These are phyloP conservation scores for Dioscorea alata DNA, from an alignment of 106 monocot species.

Conservation along the genomic window DNA sequence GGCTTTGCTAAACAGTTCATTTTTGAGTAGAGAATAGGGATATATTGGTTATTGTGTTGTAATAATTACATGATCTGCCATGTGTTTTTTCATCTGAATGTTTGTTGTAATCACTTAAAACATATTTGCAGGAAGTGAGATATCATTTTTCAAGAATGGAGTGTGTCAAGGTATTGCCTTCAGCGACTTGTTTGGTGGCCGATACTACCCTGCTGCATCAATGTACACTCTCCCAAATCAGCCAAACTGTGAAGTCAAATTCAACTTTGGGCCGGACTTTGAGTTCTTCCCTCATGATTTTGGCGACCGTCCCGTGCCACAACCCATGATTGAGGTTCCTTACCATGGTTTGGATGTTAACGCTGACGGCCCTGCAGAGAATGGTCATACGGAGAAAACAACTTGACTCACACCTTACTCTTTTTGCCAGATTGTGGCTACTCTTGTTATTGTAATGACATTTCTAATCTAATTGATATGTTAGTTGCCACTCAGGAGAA, in stretches of 20 bases:
- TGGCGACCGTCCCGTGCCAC: constrained; percentile 44
- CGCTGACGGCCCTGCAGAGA: constrained; percentile 46
- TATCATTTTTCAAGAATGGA: constrained; percentile 94
- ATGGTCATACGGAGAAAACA: constrained; percentile 52
- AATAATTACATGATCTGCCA: no score
- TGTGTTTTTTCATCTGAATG: no score
- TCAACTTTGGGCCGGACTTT: constrained; percentile 94
- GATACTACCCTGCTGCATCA: constrained; percentile 95
- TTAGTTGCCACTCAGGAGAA: no score
- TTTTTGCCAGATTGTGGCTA: no score
- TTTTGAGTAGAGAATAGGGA: no score
- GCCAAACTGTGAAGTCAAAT: constrained; percentile 82
- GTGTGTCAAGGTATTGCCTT: constrained; percentile 82
- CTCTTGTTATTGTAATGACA: no score
- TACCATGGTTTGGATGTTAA: constrained; percentile 53
- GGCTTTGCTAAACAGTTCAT: no score
- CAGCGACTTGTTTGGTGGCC: constrained; percentile 60
- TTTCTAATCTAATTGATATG: no score
- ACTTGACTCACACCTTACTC: constrained; percentile 10
- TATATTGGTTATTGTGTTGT: no score
- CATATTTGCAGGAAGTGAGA: constrained; percentile 71
- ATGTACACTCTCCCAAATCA: constrained; percentile 92
- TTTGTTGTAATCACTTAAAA: no score
- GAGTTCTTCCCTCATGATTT: constrained; percentile 79
- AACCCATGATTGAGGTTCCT: constrained; percentile 65